These are phyloP conservation scores for Euphorbia schlechtendalii DNA, from an alignment of 441 rosid species.

Conservation along the genomic window DNA sequence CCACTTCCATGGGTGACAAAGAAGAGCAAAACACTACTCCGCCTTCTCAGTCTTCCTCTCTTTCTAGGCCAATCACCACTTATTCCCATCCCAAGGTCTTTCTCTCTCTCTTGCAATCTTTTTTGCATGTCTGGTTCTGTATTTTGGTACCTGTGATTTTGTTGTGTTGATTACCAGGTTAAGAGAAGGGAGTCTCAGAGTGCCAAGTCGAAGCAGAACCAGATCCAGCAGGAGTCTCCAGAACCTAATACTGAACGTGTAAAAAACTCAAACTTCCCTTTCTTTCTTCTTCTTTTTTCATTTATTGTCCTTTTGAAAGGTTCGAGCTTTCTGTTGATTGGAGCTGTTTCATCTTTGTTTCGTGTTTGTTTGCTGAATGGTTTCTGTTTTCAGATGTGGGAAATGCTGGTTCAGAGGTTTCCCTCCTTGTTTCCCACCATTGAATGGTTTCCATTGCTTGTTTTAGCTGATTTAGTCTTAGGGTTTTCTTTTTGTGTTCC, in stretches of 20 bases:
- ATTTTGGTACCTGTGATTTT: slow-evolving; percentile 13
- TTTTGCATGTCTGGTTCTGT: slow-evolving; percentile 11
- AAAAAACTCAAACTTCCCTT: background rate
- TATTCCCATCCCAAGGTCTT: slow-evolving; percentile 22
- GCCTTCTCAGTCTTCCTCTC: slow-evolving; percentile 4
- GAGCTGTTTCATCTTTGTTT: background rate
- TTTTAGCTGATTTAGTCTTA: background rate
- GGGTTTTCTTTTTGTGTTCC: background rate
- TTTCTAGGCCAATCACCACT: slow-evolving; percentile 8
- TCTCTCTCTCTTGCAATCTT: background rate
- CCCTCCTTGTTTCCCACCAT: background rate
- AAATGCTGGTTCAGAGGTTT: background rate
- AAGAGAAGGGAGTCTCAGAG: slow-evolving; percentile 26
- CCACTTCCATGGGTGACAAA: slow-evolving; percentile 15
- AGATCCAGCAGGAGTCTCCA: slow-evolving; percentile 25
- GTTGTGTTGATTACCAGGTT: slow-evolving; percentile 17
- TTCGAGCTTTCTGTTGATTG: background rate
- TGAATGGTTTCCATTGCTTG: background rate
- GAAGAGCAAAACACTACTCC: slow-evolving; percentile 8
- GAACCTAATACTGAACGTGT: slow-evolving; percentile 29
- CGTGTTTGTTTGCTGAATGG: slow-evolving; percentile 1
- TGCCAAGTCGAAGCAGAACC: slow-evolving; percentile 25
- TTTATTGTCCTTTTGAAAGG: background rate
- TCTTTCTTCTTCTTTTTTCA: background rate
- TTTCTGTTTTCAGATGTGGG: slow-evolving; percentile 4